Evolutionary conservation across 306 rosid species (phyloP).

Genomic region (Mimosa pudica): DNA sequence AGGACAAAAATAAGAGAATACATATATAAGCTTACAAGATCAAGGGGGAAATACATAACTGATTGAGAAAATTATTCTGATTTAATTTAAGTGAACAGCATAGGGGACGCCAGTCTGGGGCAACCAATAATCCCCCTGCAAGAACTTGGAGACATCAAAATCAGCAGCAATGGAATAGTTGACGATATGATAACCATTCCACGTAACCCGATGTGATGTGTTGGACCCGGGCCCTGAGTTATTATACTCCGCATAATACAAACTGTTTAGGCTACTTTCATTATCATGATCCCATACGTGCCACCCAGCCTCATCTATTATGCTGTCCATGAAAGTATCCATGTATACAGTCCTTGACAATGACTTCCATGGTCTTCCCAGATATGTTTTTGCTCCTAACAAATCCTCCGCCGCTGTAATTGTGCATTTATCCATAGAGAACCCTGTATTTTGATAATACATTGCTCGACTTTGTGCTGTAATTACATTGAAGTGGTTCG

Average conservation of each 20-base stretch:
- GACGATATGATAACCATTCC: conserved; percentile 65
- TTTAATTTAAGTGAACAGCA: conserved; percentile 22
- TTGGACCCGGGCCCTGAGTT: conserved; percentile 65
- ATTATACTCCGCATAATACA: conserved; percentile 69
- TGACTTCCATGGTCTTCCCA: conserved; percentile 86
- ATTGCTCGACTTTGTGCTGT: conserved; percentile 70
- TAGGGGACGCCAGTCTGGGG: conserved; percentile 70
- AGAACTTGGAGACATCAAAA: conserved; percentile 59
- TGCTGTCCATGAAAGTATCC: conserved; percentile 52
- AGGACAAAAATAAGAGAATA: neutral
- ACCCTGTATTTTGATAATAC: conserved; percentile 65
- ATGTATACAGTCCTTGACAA: conserved; percentile 68
- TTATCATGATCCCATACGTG: conserved; percentile 58
- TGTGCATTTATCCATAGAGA: conserved; percentile 59
- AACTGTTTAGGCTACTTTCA: conserved; percentile 41
- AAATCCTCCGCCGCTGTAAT: conserved; percentile 61
- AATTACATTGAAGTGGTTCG: conserved; percentile 80
- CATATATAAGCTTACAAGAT: neutral
- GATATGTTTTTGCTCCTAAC: conserved; percentile 43
- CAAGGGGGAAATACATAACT: neutral
- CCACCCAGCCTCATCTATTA: conserved; percentile 63
- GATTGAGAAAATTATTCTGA: neutral
- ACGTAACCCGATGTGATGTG: conserved; percentile 53
- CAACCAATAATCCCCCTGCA: conserved; percentile 65
- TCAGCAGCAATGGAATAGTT: conserved; percentile 54